Evolutionary conservation across 2,329 filamentous ascomycete genomes (phyloP).

Genomic region (Monilinia aucupariae): DNA sequence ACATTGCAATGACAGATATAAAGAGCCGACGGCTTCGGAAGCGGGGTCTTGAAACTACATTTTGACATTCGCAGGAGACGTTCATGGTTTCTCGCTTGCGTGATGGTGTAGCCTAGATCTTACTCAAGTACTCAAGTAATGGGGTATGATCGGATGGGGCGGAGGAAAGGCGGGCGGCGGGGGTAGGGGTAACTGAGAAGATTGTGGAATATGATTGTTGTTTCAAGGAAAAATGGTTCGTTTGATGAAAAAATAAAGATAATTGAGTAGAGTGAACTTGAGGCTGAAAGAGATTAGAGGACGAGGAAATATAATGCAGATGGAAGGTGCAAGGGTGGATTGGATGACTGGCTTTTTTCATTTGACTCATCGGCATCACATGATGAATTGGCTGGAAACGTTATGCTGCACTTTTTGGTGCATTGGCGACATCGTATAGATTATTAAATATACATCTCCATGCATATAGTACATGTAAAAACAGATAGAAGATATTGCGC

Average conservation of each 20-base stretch:
- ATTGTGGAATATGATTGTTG: no score
- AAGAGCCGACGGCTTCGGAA: constrained; percentile 8
- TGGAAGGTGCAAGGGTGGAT: neutral
- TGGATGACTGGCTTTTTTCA: neutral
- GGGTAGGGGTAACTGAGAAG: no score
- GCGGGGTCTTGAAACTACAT: constrained; percentile 11
- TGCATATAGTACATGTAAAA: neutral
- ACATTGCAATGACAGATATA: constrained; percentile 17
- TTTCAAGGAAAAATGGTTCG: no score
- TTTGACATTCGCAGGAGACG: constrained; percentile 12
- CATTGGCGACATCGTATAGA: no score
- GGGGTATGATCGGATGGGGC: neutral
- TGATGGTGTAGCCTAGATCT: no score
- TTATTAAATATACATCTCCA: neutral
- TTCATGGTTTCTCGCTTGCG: constrained; percentile 2
- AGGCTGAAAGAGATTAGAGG: no score
- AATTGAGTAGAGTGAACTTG: no score
- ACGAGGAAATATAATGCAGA: neutral
- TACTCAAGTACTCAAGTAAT: no score
- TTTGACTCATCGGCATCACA: constrained; percentile 8
- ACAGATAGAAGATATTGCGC: neutral
- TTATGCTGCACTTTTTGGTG: neutral
- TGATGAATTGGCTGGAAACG: neutral
- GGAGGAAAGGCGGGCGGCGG: no score
- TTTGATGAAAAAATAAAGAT: no score